Evolutionary conservation across 768 basidiomycete genomes (phyloP).

Genomic region (Termitomyces sp.): DNA sequence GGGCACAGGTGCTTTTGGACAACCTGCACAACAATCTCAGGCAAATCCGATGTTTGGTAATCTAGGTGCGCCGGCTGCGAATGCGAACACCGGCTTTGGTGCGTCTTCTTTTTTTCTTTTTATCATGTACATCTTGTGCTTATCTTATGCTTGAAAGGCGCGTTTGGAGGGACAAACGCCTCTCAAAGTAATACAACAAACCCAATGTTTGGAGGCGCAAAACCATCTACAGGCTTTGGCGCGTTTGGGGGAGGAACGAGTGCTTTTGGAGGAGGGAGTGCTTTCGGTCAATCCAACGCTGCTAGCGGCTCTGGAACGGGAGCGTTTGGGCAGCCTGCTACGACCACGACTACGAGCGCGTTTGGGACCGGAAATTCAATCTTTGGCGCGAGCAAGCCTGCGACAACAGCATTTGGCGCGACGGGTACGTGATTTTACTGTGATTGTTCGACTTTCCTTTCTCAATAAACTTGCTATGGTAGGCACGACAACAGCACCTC

Average conservation of each 20-base stretch:
- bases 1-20: slow-evolving; percentile 51
- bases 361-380: slow-evolving; percentile 33
- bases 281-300: slow-evolving; percentile 37
- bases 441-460: neutral
- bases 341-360: slow-evolving; percentile 34
- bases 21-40: slow-evolving; percentile 48
- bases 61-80: slow-evolving; percentile 30
- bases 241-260: slow-evolving; percentile 53
- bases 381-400: slow-evolving; percentile 33
- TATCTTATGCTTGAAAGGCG: slow-evolving; percentile 28
- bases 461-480: slow-evolving; percentile 18
- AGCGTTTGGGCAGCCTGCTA: slow-evolving; percentile 51
- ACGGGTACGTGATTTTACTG: slow-evolving; percentile 18
- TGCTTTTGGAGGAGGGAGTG: slow-evolving; percentile 43
- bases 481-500: slow-evolving; percentile 27
- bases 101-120: slow-evolving; percentile 15
- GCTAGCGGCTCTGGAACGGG: slow-evolving; percentile 32
- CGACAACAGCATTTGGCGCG: slow-evolving; percentile 36
- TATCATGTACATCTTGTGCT: slow-evolving; percentile 9
- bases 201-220: slow-evolving; percentile 58
- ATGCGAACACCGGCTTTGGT: slow-evolving; percentile 39
- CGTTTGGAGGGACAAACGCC: slow-evolving; percentile 36
- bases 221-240: slow-evolving; percentile 73
- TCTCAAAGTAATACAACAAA: slow-evolving; percentile 29
- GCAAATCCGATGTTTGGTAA: slow-evolving; percentile 83